Conservation (phyloP, 2,329 filamentous ascomycete genomes). For the Cercospora citrullina region DNA sequence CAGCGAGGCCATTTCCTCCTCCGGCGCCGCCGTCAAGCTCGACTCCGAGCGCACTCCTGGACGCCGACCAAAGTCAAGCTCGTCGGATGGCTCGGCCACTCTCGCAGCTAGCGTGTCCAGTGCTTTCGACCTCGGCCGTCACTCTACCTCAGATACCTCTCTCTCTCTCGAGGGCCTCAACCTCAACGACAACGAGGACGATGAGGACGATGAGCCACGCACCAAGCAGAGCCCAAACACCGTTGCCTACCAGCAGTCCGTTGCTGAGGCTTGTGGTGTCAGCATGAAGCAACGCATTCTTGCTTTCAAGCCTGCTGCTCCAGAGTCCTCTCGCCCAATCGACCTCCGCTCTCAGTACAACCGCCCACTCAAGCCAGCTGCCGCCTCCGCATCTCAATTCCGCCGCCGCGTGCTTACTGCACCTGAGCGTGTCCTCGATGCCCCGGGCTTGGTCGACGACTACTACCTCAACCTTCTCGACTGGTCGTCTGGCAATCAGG, state of each 20-base stretch:
- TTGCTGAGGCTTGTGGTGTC: conserved; percentile 88
- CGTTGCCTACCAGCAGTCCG: conserved; percentile 85
- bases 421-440: conserved; percentile 93
- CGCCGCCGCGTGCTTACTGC: conserved; percentile 90
- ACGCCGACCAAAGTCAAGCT: conserved; percentile 67
- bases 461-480: conserved; percentile 99
- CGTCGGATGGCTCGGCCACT: conserved; percentile 69
- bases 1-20: conserved; percentile 74
- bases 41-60: conserved; percentile 67
- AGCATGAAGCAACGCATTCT: conserved; percentile 93
- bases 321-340: conserved; percentile 96
- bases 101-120: conserved; percentile 69
- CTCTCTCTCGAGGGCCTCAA: conserved; percentile 75
- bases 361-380: conserved; percentile 80
- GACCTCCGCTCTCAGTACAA: conserved; percentile 98
- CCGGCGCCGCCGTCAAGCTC: conserved; percentile 78
- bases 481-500: conserved; percentile 97
- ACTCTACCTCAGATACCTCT: conserved; percentile 64
- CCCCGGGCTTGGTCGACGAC: conserved; percentile 92
- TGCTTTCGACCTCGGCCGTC: conserved; percentile 63
- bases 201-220: conserved; percentile 60
- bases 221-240: conserved; percentile 82
- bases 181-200: conserved; percentile 73
- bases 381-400: conserved; percentile 75
- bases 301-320: conserved; percentile 96